These are phyloP conservation scores for Canariomyces notabilis DNA, from an alignment of 2,329 filamentous ascomycete species.

Conservation along the genomic window DNA sequence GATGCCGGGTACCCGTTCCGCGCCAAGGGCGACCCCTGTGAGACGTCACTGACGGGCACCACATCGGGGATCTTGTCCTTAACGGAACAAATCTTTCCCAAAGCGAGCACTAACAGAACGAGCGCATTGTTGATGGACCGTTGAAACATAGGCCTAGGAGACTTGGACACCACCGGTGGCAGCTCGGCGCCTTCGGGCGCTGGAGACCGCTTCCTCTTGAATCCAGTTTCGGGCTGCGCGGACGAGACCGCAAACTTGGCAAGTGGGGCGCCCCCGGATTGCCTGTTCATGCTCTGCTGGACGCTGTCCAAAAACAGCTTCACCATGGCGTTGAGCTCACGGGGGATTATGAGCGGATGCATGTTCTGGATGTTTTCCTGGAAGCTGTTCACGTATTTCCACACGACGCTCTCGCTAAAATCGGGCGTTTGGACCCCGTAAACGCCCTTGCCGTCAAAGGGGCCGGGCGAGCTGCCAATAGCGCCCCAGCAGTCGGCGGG, in stretches of 20 bases:
- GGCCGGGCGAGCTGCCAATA: conserved; percentile 46
- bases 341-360: conserved; percentile 57
- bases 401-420: conserved; percentile 47
- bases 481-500: conserved; percentile 56
- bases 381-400: conserved; percentile 52
- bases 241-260: conserved; percentile 20
- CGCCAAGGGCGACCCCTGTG: conserved; percentile 36
- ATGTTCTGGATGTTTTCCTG: conserved; percentile 59
- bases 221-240: conserved; percentile 27
- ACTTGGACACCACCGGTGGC: conserved; percentile 31
- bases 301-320: conserved; percentile 47
- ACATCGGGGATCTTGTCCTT: conserved; percentile 52
- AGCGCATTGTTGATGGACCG: conserved; percentile 75
- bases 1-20: conserved; percentile 50
- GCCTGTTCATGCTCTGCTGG: conserved; percentile 30
- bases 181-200: conserved; percentile 32
- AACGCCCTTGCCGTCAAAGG: conserved; percentile 30
- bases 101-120: conserved; percentile 73
- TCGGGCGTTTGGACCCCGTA: conserved; percentile 49
- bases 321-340: conserved; percentile 49
- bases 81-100: conserved; percentile 73
- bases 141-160: conserved; percentile 44
- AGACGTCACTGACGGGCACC: conserved; percentile 44
- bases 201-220: conserved; percentile 55
- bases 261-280: conserved; percentile 18